These are phyloP conservation scores for Acacia pycnantha DNA, from an alignment of 331 rosid species.

Conservation along the genomic window DNA sequence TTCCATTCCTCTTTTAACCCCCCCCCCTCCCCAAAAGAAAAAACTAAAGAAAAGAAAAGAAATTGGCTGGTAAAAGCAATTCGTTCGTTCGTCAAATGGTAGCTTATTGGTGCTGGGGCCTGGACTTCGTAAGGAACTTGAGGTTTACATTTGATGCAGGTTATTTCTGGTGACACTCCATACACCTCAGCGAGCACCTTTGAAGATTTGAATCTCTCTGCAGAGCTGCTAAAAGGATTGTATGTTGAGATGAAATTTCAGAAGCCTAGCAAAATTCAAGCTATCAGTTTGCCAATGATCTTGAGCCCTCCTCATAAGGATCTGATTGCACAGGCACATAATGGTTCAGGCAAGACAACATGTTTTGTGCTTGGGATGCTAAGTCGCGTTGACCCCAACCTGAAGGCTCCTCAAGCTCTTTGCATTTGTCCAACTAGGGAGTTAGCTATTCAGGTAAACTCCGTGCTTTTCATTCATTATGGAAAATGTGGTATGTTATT, in stretches of 20 bases:
- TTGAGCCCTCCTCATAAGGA: constrained; percentile 71
- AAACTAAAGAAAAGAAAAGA: too few relatives aligned
- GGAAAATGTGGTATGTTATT: not conserved
- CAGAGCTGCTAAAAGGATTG: constrained; percentile 75
- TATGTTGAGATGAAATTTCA: constrained; percentile 85
- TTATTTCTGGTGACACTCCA: constrained; percentile 49
- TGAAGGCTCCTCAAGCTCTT: constrained; percentile 82
- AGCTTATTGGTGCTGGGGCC: constrained; percentile 7
- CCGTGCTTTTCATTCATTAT: not conserved
- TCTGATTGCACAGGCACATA: constrained; percentile 91
- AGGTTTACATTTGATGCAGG: constrained; percentile 42
- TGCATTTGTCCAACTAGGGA: constrained; percentile 95
- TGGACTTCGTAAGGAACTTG: not conserved
- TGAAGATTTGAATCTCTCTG: constrained; percentile 64
- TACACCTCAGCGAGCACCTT: constrained; percentile 63
- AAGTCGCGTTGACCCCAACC: constrained; percentile 75
- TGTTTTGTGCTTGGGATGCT: constrained; percentile 94
- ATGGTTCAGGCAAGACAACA: constrained; percentile 93
- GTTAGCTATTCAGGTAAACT: constrained; percentile 78
- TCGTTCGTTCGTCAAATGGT: not conserved
- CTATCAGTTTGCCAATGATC: constrained; percentile 85
- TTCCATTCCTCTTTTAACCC: not conserved
- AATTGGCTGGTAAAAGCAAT: not conserved
- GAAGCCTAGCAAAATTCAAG: constrained; percentile 92
- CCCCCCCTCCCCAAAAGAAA: not conserved